Conservation (phyloP, 176 grass and related monocot genomes). For the Rhynchospora pubera region DNA sequence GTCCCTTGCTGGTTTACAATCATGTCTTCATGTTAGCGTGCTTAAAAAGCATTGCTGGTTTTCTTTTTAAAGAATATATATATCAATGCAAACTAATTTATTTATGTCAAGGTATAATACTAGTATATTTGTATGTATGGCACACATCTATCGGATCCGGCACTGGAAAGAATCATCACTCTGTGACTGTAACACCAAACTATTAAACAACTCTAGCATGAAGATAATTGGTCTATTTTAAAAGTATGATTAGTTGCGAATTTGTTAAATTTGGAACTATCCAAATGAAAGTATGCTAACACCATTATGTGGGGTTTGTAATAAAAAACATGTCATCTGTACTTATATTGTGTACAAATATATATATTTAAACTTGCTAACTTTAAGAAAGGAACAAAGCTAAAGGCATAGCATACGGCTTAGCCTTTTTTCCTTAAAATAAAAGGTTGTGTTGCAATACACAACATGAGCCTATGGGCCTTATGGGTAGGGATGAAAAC, state of each 20-base stretch:
- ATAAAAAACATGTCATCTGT: background rate
- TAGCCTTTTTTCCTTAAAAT: background rate
- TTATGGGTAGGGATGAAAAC: too few relatives aligned
- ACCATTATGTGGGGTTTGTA: background rate
- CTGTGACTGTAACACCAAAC: background rate
- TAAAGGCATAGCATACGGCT: background rate
- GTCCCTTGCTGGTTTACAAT: slow-evolving; percentile 5
- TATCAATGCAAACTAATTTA: background rate
- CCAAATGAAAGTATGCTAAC: background rate
- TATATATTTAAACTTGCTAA: too few relatives aligned
- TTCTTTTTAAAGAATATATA: background rate
- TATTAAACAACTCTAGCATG: background rate
- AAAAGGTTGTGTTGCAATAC: background rate
- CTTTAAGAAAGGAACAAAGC: background rate
- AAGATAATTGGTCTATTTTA: background rate
- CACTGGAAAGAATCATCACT: background rate
- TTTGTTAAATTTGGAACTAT: background rate
- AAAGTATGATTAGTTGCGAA: background rate
- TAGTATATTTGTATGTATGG: too few relatives aligned
- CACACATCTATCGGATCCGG: too few relatives aligned
- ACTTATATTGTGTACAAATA: background rate
- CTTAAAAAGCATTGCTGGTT: background rate
- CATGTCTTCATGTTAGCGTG: slow-evolving; percentile 1
- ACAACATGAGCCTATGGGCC: slow-evolving; percentile 14
- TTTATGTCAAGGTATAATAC: background rate